These are phyloP conservation scores for Dichotomocladium elegans DNA, from an alignment of 371 early-diverging fungal species.

Conservation along the genomic window DNA sequence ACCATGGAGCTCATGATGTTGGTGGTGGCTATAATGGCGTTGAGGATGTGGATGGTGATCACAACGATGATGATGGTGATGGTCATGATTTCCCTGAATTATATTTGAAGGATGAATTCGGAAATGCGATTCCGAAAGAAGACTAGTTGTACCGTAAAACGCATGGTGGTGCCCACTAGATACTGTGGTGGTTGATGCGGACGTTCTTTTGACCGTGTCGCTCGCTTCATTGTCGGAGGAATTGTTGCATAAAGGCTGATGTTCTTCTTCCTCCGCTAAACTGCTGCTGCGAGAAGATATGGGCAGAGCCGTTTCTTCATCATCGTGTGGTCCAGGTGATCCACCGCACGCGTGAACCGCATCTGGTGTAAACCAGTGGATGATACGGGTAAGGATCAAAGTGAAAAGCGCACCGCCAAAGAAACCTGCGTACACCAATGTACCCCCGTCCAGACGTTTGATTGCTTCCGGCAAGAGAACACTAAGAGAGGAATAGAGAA, in stretches of 20 bases:
- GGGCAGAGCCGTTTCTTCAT: constrained; percentile 1
- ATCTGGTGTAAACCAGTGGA: constrained; percentile 31
- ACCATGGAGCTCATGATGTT: constrained; percentile 19
- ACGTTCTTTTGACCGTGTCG: too few species aligned
- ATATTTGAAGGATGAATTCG: constrained; percentile 24
- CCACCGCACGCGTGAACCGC: constrained; percentile 40
- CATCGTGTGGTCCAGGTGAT: not conserved
- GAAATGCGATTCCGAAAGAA: constrained; percentile 31
- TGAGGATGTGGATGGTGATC: too few species aligned
- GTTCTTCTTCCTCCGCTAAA: not conserved
- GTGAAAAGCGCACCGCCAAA: constrained; percentile 33
- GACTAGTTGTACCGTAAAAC: constrained; percentile 24
- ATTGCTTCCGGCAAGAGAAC: constrained; percentile 31
- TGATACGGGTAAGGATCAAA: constrained; percentile 17
- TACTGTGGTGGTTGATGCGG: not conserved
- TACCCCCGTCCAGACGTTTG: constrained; percentile 12
- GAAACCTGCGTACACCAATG: constrained; percentile 21
- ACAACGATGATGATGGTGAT: constrained; percentile 1
- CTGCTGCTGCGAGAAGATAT: not conserved
- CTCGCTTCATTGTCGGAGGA: too few species aligned
- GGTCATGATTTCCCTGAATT: not conserved
- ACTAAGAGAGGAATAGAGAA: constrained; percentile 33
- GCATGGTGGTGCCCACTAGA: not conserved
- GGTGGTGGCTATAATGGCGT: constrained; percentile 10
- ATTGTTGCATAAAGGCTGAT: too few species aligned